Percentiles rank a stretch among this genome's conserved stretches.
Evolutionary conservation across 306 rosid species (phyloP).

Genomic region (Lupinus albus): DNA sequence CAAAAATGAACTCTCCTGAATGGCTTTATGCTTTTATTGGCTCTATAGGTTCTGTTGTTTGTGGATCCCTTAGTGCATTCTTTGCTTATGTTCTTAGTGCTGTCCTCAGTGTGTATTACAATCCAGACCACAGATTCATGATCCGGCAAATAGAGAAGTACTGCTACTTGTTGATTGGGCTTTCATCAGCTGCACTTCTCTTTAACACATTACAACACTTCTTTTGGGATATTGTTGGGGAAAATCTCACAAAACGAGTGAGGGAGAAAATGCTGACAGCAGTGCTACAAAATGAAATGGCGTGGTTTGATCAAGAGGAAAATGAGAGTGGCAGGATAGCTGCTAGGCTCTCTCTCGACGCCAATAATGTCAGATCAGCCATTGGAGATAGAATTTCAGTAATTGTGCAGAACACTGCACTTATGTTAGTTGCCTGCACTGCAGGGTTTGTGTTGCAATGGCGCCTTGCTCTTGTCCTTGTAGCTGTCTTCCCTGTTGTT

Average conservation of each 20-base stretch:
- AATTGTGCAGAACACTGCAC: constrained; percentile 97
- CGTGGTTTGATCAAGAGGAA: constrained; percentile 99
- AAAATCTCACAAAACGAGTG: constrained; percentile 93
- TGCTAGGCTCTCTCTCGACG: constrained; percentile 93
- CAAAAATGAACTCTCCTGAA: constrained; percentile 98
- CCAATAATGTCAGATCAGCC: constrained; percentile 98
- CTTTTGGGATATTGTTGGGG: constrained; percentile 99
- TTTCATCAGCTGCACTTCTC: constrained; percentile 92
- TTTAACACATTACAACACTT: constrained; percentile 91
- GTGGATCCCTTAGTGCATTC: constrained; percentile 96
- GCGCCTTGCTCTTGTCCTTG: constrained; percentile 97
- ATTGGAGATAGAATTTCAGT: constrained; percentile 97
- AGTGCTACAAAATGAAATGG: constrained; percentile 92
- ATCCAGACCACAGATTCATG: constrained; percentile 76
- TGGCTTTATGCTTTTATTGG: constrained; percentile 90
- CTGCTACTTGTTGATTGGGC: constrained; percentile 93
- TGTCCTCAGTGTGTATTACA: constrained; percentile 94
- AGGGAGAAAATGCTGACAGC: constrained; percentile 96
- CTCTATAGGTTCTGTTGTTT: constrained; percentile 86
- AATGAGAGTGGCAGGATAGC: constrained; percentile 94
- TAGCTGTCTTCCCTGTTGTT: constrained; percentile 95
- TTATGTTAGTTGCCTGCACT: constrained; percentile 97
- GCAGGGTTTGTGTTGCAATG: constrained; percentile 98
- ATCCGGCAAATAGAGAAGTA: constrained; percentile 75
- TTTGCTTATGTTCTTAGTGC: constrained; percentile 97